Evolutionary conservation across 148 eudicot genomes (phyloP).

Genomic region (Heliamphora exappendiculata): DNA sequence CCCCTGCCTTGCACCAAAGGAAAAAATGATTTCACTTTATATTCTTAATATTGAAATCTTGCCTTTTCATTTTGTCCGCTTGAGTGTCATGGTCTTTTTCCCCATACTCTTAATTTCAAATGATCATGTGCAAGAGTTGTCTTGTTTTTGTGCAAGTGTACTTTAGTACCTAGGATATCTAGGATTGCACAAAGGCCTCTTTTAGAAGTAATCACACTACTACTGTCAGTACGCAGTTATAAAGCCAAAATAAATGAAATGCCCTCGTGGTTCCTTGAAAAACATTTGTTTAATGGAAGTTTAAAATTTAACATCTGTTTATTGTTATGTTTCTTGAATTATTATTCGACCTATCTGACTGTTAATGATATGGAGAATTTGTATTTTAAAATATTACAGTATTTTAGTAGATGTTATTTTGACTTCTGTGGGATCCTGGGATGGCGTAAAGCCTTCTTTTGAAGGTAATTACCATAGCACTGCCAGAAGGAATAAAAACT

Average conservation of each 20-base stretch:
- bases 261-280: background rate
- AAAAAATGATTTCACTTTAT: background rate
- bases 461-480: background rate
- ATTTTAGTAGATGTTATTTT: no score
- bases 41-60: background rate
- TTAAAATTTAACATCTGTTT: no score
- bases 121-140: background rate
- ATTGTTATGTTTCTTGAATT: no score
- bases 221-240: background rate
- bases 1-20: background rate
- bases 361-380: no score
- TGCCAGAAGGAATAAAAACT: background rate
- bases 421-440: no score
- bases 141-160: conserved; percentile 1
- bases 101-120: background rate
- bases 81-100: background rate
- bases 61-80: no score
- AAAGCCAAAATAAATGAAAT: background rate
- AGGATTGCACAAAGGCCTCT: background rate
- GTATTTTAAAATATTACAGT: no score
- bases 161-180: background rate
- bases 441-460: no score
- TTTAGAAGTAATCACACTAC: background rate
- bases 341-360: no score
- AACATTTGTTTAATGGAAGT: background rate